Conservation (phyloP, 2,329 filamentous ascomycete species). For the Fusarium incarnatum region DNA sequence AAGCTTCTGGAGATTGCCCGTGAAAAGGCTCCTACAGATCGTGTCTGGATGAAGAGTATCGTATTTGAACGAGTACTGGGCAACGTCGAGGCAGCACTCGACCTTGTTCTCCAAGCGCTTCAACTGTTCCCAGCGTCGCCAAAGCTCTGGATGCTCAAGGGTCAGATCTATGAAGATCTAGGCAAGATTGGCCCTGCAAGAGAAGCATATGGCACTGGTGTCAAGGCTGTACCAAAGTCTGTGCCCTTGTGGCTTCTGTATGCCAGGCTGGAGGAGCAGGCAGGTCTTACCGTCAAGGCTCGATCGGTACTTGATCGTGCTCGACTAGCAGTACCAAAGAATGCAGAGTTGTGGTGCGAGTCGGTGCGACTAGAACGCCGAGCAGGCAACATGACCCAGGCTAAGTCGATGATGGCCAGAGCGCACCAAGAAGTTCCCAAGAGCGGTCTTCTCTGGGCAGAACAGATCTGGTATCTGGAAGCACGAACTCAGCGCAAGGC, state of each 20-base stretch:
- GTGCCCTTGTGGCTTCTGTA: constrained; percentile 92
- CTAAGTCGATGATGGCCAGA: constrained; percentile 91
- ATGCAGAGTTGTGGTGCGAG: constrained; percentile 87
- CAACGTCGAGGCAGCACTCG: constrained; percentile 82
- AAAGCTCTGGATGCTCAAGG: constrained; percentile 99
- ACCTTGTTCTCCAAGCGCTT: constrained; percentile 87
- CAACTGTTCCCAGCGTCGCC: constrained; percentile 85
- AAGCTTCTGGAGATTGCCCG: constrained; percentile 85
- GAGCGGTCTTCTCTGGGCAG: constrained; percentile 89
- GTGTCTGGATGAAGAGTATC: constrained; percentile 96
- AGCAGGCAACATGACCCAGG: constrained; percentile 83
- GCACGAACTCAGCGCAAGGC: constrained; percentile 92
- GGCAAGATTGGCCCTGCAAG: constrained; percentile 85
- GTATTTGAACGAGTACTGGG: constrained; percentile 90
- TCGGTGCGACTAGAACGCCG: constrained; percentile 93
- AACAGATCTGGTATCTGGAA: constrained; percentile 96
- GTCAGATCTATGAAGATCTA: constrained; percentile 92
- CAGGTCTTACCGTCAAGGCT: constrained; percentile 88
- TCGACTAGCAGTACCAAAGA: constrained; percentile 87
- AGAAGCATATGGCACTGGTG: constrained; percentile 89
- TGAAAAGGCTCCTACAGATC: constrained; percentile 90
- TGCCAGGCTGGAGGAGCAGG: constrained; percentile 85
- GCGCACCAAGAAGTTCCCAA: constrained; percentile 92
- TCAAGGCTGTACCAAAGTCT: constrained; percentile 85
- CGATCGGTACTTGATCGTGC: constrained; percentile 93